A percentile compares a stretch with the other conserved stretches of the same genome.
phyloP scores from a whole-genome alignment of 495 filamentous ascomycete species.

The Massariosphaeria phaeospora region DNA sequence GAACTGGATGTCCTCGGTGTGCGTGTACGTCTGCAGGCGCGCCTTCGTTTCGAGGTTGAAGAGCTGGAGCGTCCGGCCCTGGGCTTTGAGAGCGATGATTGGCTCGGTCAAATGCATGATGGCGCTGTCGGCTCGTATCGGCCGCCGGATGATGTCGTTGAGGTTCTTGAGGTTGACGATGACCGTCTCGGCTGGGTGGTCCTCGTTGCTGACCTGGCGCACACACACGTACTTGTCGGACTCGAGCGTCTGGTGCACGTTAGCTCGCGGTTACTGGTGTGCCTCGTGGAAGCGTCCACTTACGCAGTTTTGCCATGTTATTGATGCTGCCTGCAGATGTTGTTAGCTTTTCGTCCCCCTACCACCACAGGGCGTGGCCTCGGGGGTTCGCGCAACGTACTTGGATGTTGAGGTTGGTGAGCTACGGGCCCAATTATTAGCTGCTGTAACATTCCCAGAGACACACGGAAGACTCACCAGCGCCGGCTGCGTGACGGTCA shows the following conservation, averaged over 20 bases:
- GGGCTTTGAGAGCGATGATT: conserved; percentile 93
- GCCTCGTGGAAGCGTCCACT: conserved; percentile 40
- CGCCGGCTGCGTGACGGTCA: conserved; percentile 26
- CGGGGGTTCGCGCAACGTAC: conserved; percentile 48
- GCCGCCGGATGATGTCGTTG: conserved; percentile 85
- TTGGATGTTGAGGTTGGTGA: conserved; percentile 74
- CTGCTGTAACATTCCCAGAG: not conserved
- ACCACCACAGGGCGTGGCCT: conserved; percentile 1
- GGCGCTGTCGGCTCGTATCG: conserved; percentile 98
- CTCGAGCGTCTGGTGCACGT: conserved; percentile 75
- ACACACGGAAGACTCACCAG: conserved; percentile 10
- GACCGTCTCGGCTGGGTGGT: conserved; percentile 82
- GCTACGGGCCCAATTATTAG: conserved; percentile 44
- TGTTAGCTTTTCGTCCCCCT: conserved; percentile 3
- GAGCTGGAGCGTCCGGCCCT: conserved; percentile 88
- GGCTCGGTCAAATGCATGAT: conserved; percentile 98
- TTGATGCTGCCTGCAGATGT: conserved; percentile 60
- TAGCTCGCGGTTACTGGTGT: conserved; percentile 14
- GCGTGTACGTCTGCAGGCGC: conserved; percentile 90
- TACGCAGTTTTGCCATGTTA: conserved; percentile 97
- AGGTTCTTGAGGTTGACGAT: conserved; percentile 94
- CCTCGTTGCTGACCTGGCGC: conserved; percentile 73
- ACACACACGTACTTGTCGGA: conserved; percentile 94
- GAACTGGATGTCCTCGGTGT: conserved; percentile 95
- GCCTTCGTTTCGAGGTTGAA: conserved; percentile 86